Percentiles rank a stretch among this genome's conserved stretches.
phyloP scores from a whole-genome alignment of 169 alveolate species.

The Toxoplasma gondii region DNA sequence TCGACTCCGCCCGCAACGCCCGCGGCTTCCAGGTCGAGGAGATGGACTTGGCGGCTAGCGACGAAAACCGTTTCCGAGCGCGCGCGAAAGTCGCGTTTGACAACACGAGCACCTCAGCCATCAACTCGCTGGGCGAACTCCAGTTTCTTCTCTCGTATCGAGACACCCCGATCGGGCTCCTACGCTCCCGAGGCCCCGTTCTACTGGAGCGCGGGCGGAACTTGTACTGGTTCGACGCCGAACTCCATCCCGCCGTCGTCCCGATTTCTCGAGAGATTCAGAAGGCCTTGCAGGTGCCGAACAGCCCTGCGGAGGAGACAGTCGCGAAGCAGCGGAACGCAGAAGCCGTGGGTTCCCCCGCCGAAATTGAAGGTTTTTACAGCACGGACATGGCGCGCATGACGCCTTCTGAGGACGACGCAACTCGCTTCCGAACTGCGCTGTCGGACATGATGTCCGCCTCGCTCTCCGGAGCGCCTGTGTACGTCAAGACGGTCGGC shows the following conservation, averaged over 20 bases:
- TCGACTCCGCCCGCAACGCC: neutral
- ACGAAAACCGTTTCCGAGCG: neutral
- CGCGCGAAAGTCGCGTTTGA: neutral
- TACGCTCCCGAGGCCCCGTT: neutral
- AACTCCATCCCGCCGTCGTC: neutral
- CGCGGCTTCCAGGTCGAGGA: neutral
- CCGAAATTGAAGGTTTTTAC: neutral
- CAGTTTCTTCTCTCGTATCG: neutral
- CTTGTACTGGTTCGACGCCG: neutral
- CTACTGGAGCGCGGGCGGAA: neutral
- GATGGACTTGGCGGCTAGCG: neutral
- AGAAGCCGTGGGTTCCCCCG: neutral
- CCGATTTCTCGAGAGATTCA: neutral
- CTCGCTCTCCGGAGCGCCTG: neutral
- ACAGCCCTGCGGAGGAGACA: neutral
- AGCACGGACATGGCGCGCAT: neutral
- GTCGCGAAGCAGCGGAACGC: neutral
- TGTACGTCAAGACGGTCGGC: neutral
- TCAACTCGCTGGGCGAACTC: neutral
- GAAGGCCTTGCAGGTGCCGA: neutral
- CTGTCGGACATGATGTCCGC: constrained; percentile 8
- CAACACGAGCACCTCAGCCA: constrained; percentile 8
- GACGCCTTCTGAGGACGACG: neutral
- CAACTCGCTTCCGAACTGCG: neutral
- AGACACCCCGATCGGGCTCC: neutral